Percentiles rank a stretch among this genome's conserved stretches.
These are phyloP conservation scores for Biancaea sappan DNA, from an alignment of 306 rosid species.

Conservation along the genomic window DNA sequence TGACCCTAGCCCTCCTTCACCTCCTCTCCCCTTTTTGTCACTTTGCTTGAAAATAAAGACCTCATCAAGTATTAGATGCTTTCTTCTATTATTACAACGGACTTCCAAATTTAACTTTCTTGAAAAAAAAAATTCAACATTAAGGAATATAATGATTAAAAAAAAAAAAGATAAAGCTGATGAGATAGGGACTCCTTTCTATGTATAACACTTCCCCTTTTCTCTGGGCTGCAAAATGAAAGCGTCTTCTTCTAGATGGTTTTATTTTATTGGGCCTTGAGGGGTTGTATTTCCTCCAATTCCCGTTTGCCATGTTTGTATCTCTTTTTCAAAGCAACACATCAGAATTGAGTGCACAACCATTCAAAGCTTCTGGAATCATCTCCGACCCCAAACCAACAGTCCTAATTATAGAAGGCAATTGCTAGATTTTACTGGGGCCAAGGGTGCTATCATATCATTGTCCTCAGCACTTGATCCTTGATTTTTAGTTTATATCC, in stretches of 20 bases:
- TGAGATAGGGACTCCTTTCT: background rate
- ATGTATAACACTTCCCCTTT: background rate
- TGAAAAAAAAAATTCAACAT: background rate
- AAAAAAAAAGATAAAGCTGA: background rate
- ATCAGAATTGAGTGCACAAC: slow-evolving; percentile 35
- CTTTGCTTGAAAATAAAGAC: slow-evolving; percentile 31
- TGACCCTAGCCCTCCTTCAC: background rate
- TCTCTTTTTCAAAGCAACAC: slow-evolving; percentile 25
- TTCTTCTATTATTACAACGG: background rate
- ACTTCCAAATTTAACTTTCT: background rate
- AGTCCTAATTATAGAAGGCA: slow-evolving; percentile 35
- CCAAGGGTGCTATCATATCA: slow-evolving; percentile 45
- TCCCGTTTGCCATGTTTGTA: slow-evolving; percentile 31
- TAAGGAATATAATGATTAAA: slow-evolving; percentile 15
- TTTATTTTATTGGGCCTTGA: slow-evolving; percentile 12
- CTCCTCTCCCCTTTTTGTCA: background rate
- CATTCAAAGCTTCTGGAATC: slow-evolving; percentile 32
- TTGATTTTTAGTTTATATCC: slow-evolving; percentile 23
- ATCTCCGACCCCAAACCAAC: slow-evolving; percentile 15
- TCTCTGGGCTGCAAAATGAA: slow-evolving; percentile 3
- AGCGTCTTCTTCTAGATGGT: background rate
- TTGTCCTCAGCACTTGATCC: slow-evolving; percentile 42
- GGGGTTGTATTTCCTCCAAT: background rate
- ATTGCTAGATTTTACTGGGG: slow-evolving; percentile 43
- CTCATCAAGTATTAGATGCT: slow-evolving; percentile 4